Percentiles rank a stretch among this genome's conserved stretches.
Evolutionary conservation across 345 rosid species (phyloP).

Genomic region (Cardamine chenopodiifolia): DNA sequence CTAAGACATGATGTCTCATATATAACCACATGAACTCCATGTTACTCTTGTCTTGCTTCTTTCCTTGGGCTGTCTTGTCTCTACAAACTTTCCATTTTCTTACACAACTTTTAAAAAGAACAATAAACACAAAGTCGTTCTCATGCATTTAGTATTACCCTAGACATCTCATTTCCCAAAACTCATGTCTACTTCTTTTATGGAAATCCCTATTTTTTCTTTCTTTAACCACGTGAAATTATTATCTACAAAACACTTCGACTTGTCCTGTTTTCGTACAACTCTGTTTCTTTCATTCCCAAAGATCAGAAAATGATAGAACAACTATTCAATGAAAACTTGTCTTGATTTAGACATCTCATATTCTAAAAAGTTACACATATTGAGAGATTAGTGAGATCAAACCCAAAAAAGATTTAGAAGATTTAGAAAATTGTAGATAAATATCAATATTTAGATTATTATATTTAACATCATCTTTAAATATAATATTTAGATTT

Average conservation of each 20-base stretch:
- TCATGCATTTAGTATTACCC: constrained; percentile 23
- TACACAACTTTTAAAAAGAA: constrained; percentile 2
- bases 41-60: constrained; percentile 43
- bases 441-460: no score
- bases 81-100: constrained; percentile 32
- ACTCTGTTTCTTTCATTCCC: constrained; percentile 2
- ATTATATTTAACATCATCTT: no score
- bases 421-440: no score
- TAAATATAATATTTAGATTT: no score
- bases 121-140: constrained; percentile 21
- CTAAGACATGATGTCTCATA: constrained; percentile 33
- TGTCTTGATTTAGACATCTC: constrained; percentile 28
- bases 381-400: no score
- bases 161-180: constrained; percentile 29
- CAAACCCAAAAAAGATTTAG: no score
- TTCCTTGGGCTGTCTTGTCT: constrained; percentile 31
- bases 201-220: neutral
- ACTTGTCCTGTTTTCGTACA: constrained; percentile 27
- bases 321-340: constrained; percentile 6
- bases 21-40: constrained; percentile 41
- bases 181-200: constrained; percentile 33
- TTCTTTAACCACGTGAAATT: constrained; percentile 22
- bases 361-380: neutral
- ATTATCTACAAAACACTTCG: constrained; percentile 2
- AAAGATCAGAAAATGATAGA: constrained; percentile 8